Percentiles rank a stretch among this genome's conserved stretches.
These are phyloP conservation scores for Hsuehochloa calcarea DNA, from an alignment of 176 grass and related monocot species.

Conservation along the genomic window DNA sequence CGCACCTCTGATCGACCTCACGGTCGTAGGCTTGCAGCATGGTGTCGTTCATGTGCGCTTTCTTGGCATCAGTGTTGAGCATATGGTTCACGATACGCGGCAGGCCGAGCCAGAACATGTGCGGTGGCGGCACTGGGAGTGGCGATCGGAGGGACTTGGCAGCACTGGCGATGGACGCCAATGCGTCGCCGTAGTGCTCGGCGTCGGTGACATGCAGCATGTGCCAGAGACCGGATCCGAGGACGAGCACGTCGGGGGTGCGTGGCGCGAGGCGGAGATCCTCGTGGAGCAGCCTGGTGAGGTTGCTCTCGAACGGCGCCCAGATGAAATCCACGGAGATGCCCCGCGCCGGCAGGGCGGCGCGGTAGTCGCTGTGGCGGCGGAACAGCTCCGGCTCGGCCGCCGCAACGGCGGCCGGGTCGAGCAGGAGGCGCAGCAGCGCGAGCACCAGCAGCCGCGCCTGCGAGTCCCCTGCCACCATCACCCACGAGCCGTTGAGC, in stretches of 20 bases:
- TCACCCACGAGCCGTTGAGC: slow-evolving; percentile 83
- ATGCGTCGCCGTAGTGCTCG: slow-evolving; percentile 40
- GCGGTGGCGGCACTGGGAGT: slow-evolving; percentile 42
- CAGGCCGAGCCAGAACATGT: slow-evolving; percentile 90
- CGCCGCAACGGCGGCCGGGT: slow-evolving; percentile 51
- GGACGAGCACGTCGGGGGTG: slow-evolving; percentile 70
- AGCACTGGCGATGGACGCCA: slow-evolving; percentile 39
- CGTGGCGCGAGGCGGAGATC: slow-evolving; percentile 51
- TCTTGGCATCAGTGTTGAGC: slow-evolving; percentile 91
- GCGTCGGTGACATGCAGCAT: slow-evolving; percentile 77
- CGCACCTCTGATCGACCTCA: slow-evolving; percentile 47
- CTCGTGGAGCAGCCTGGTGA: slow-evolving; percentile 61
- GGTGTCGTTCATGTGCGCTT: slow-evolving; percentile 61
- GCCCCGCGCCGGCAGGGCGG: slow-evolving; percentile 44
- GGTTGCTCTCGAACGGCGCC: slow-evolving; percentile 83
- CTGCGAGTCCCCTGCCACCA: slow-evolving; percentile 93
- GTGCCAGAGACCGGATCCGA: slow-evolving; percentile 95
- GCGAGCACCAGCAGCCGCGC: slow-evolving; percentile 83
- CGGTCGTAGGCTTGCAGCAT: slow-evolving; percentile 59
- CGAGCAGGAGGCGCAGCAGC: slow-evolving; percentile 73
- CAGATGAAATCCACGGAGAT: slow-evolving; percentile 88
- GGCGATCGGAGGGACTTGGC: slow-evolving; percentile 34
- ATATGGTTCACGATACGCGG: slow-evolving; percentile 62
- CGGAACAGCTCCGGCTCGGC: slow-evolving; percentile 81
- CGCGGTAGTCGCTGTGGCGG: slow-evolving; percentile 79